Evolutionary conservation across 768 basidiomycete species (phyloP), one percentile per base, ranked within the genome.

Genomic region (Suillus hirtellus): DNA sequence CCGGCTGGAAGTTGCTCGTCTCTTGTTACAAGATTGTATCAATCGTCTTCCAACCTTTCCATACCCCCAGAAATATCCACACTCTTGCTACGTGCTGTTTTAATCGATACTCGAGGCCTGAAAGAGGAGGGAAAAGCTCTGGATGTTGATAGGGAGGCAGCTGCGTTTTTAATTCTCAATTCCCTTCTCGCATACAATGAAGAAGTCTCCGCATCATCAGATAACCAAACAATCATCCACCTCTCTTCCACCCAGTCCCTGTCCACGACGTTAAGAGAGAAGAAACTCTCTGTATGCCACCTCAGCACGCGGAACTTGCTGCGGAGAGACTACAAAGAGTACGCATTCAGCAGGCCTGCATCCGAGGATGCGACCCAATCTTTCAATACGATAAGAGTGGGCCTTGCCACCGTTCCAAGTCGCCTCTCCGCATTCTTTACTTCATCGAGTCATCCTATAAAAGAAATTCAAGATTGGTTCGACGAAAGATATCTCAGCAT

Each of bases 271-370:
- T 77, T 58, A 67, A 69, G 2, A 31, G 52, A 64, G 2, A 85
- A 85, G 76, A 99, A 99, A 72, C 68, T 69, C 4, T 84, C 89
- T 63, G 78, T 98, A 10, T 84, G 84, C 1, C 82, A 86, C 65
- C 81, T 98, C 19, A 78, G 77, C 9, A 85, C 86, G 0, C 81
- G 84, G 61, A 94, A 98, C 70, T 84, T 98, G 27, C 82, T 99
- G 5, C 82, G 94, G 14, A 80, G 97, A 24, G 97, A 99, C 76
- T 99, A 95, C 81, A 99, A 99, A 73, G 88, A 96, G 67, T 96
- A 95, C 70, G 72, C 75, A 1, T 75, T 86, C 63, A 74, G 78
- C 0, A 82, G 88, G 2, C 71, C 79, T 1, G 17, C 66, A 12
- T 56, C 65, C 42, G 64, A 73, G 0, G 73, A 71, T 19, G 63